Conservation (phyloP, 2,329 filamentous ascomycete species). For the Ophiocordyceps camponoti-leonardi region DNA sequence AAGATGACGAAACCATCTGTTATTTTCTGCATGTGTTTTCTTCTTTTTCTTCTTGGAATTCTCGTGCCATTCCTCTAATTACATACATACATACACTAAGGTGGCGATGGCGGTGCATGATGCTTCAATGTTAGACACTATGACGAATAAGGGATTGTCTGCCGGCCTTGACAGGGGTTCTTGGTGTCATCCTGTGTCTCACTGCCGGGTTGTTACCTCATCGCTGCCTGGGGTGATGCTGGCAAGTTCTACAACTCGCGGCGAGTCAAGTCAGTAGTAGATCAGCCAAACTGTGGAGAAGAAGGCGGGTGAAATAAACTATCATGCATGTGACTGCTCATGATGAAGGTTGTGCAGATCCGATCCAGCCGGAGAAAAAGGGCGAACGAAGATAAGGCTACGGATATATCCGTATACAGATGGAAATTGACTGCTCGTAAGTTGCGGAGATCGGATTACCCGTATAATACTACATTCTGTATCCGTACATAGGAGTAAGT, state of each 20-base stretch:
- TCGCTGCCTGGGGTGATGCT: neutral
- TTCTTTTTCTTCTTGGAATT: neutral
- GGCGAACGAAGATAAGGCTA: too few species aligned
- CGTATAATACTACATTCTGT: too few species aligned
- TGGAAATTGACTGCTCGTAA: too few species aligned
- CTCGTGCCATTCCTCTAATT: neutral
- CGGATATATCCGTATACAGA: too few species aligned
- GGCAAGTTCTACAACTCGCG: neutral
- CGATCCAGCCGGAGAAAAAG: too few species aligned
- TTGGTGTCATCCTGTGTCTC: neutral
- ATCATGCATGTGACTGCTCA: too few species aligned
- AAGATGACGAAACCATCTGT: neutral
- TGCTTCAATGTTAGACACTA: too few species aligned
- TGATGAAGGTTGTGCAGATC: too few species aligned
- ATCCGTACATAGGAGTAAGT: too few species aligned
- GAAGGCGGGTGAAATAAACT: neutral
- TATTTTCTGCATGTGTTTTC: neutral
- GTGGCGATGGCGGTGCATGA: neutral
- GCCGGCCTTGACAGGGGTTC: too few species aligned
- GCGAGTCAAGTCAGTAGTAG: neutral
- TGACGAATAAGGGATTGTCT: too few species aligned
- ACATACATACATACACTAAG: neutral
- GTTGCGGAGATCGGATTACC: too few species aligned
- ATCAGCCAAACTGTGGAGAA: neutral
- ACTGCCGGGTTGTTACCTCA: neutral